phyloP scores from a whole-genome alignment of 305 asterid species.

The Rubia tinctorum region DNA sequence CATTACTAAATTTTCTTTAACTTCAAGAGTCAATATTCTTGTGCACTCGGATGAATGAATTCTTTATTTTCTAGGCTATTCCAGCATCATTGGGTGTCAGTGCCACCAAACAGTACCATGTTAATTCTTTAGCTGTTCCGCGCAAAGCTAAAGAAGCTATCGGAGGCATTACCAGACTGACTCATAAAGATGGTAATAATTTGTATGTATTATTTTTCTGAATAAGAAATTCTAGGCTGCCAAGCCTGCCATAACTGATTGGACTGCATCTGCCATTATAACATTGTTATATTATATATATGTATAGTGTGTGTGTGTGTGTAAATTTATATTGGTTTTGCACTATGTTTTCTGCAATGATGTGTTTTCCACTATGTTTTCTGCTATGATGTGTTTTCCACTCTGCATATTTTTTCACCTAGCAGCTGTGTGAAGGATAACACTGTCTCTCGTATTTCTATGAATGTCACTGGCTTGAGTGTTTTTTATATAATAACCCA shows the following conservation, averaged over 20 bases:
- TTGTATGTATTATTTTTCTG: background rate
- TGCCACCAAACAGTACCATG: constrained; percentile 77
- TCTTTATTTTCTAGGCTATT: constrained; percentile 57
- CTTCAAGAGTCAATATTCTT: constrained; percentile 10
- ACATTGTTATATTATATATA: too few relatives aligned
- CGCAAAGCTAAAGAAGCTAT: constrained; percentile 99
- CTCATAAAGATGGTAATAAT: constrained; percentile 75
- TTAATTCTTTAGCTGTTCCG: constrained; percentile 97
- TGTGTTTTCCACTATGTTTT: background rate
- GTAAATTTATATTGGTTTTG: background rate
- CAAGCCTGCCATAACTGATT: background rate
- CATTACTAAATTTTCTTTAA: constrained; percentile 15
- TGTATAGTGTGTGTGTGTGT: background rate
- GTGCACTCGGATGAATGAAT: constrained; percentile 7
- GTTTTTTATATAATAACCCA: background rate
- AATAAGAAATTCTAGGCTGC: background rate
- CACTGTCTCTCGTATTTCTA: background rate
- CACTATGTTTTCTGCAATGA: background rate
- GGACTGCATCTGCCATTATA: background rate
- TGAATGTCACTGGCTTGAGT: background rate
- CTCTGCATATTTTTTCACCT: background rate
- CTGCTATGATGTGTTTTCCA: background rate
- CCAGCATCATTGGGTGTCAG: constrained; percentile 97
- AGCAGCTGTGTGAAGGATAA: background rate
- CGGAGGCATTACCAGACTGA: constrained; percentile 93